Percentiles rank a stretch among this genome's conserved stretches.
Conservation (phyloP, 495 filamentous ascomycete genomes). For the Halenospora varia region DNA sequence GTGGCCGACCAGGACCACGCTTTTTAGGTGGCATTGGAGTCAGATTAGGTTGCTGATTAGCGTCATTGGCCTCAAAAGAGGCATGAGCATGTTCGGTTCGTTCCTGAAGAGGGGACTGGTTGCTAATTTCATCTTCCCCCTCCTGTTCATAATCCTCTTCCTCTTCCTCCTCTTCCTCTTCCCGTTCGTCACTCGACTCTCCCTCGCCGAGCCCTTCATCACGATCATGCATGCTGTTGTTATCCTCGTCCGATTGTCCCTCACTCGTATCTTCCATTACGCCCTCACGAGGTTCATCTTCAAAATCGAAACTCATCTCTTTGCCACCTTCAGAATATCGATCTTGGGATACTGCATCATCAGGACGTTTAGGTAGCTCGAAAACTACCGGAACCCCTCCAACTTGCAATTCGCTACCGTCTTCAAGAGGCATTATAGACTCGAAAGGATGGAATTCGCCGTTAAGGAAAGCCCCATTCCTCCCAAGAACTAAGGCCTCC, state of each 20-base stretch:
- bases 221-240: conserved; percentile 27
- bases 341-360: conserved; percentile 28
- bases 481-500: conserved; percentile 74
- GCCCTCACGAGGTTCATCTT: conserved; percentile 51
- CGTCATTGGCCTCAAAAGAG: conserved; percentile 5
- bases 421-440: conserved; percentile 60
- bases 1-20: conserved; percentile 80
- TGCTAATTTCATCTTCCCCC: neutral
- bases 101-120: neutral
- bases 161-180: conserved; percentile 13
- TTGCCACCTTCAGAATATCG: conserved; percentile 50
- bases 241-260: conserved; percentile 23
- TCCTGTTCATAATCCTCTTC: conserved; percentile 7
- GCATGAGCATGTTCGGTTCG: too few relatives aligned
- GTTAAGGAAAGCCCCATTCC: conserved; percentile 83
- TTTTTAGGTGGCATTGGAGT: conserved; percentile 47
- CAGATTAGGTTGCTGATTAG: conserved; percentile 14
- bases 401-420: conserved; percentile 73
- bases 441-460: conserved; percentile 61
- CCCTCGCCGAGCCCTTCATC: conserved; percentile 28
- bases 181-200: conserved; percentile 14
- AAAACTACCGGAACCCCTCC: conserved; percentile 73
- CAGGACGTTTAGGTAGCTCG: conserved; percentile 65
- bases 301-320: conserved; percentile 62
- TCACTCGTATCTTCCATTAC: conserved; percentile 48